Evolutionary conservation across 768 basidiomycete species (phyloP).

Genomic region (Saitozyma sp.): DNA sequence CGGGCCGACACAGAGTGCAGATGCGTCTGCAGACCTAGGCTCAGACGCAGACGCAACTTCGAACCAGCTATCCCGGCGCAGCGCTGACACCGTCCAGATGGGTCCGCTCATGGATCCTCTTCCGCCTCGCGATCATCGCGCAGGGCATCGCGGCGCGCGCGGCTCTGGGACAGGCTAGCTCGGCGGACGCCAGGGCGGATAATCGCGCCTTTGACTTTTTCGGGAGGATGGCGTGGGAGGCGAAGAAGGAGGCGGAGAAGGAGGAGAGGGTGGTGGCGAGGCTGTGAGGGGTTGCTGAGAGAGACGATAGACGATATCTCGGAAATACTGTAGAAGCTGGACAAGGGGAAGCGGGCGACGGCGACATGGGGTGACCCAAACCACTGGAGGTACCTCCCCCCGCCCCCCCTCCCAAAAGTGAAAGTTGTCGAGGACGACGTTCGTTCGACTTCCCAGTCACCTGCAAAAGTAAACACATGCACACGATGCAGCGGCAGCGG

Average conservation of each 20-base stretch:
- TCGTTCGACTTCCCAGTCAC: too few relatives aligned
- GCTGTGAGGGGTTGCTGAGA: slow-evolving; percentile 16
- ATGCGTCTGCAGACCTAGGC: neutral
- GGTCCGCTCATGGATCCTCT: slow-evolving; percentile 32
- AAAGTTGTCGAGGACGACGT: too few relatives aligned
- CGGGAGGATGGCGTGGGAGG: slow-evolving; percentile 64
- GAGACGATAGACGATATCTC: too few relatives aligned
- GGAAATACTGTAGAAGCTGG: too few relatives aligned
- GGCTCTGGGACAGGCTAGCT: slow-evolving; percentile 83
- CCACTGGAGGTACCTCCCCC: too few relatives aligned
- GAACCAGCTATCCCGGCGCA: neutral
- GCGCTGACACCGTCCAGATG: slow-evolving; percentile 15
- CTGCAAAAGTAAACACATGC: too few relatives aligned
- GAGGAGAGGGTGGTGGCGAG: slow-evolving; percentile 26
- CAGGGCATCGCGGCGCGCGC: slow-evolving; percentile 89
- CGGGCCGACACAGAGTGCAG: neutral
- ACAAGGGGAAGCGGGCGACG: too few relatives aligned
- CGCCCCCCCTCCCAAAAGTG: too few relatives aligned
- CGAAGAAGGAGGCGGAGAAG: slow-evolving; percentile 44
- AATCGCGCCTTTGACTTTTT: slow-evolving; percentile 56
- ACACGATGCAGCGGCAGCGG: too few relatives aligned
- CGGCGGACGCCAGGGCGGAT: slow-evolving; percentile 64
- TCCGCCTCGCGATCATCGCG: slow-evolving; percentile 69
- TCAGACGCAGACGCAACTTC: too few relatives aligned
- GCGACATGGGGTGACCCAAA: too few relatives aligned